Evolutionary conservation across 257 asterid species (phyloP).

Genomic region (Rubia yunnanensis): DNA sequence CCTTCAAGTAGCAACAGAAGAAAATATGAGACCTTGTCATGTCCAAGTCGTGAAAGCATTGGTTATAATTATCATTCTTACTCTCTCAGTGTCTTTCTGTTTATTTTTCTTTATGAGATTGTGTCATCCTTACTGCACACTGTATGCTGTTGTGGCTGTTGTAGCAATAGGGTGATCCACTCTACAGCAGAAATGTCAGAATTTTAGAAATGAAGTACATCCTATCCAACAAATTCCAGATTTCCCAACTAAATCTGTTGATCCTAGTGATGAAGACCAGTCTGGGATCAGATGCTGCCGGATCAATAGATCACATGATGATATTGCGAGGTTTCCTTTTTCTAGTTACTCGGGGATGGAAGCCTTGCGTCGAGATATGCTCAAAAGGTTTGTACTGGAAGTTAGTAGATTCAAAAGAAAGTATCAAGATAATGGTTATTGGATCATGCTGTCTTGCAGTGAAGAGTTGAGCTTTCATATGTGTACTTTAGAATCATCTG

Average conservation of each 20-base stretch:
- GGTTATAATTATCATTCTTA: neutral
- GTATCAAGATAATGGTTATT: neutral
- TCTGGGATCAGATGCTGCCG: neutral
- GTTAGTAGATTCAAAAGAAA: neutral
- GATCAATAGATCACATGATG: too few species aligned
- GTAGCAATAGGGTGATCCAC: neutral
- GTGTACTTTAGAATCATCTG: neutral
- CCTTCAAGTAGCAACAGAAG: neutral
- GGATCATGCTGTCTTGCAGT: neutral
- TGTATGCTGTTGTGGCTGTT: neutral
- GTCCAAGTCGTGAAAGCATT: neutral
- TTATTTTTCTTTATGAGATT: neutral
- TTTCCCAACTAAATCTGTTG: neutral
- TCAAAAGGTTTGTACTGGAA: neutral
- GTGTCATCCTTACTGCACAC: neutral
- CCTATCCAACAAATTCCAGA: neutral
- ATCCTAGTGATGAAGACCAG: neutral
- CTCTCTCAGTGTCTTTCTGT: neutral
- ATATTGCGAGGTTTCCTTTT: neutral
- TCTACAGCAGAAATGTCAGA: neutral
- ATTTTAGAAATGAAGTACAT: neutral
- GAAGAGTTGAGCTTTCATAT: neutral
- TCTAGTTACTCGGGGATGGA: neutral
- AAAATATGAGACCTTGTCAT: neutral
- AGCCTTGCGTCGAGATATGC: neutral